Conservation (phyloP, 164 flowering plant species). For the Piper longum region DNA sequence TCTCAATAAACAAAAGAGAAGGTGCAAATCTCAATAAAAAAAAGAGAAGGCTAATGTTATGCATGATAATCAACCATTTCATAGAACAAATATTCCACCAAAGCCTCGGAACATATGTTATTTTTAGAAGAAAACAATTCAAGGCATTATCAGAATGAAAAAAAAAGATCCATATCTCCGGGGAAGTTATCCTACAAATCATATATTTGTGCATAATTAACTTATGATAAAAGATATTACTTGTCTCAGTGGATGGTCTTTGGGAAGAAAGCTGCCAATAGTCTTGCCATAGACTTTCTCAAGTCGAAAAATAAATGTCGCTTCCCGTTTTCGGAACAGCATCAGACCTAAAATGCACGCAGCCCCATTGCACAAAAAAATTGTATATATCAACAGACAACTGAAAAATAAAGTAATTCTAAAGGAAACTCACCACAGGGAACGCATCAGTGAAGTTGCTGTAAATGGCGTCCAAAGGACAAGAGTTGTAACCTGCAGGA, state of each 20-base stretch:
- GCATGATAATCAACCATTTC: too few species aligned
- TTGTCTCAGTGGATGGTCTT: constrained; percentile 75
- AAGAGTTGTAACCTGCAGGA: constrained; percentile 79
- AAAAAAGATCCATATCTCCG: too few species aligned
- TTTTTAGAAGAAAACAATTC: too few species aligned
- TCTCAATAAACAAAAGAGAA: too few species aligned
- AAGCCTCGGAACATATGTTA: too few species aligned
- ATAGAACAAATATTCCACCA: too few species aligned
- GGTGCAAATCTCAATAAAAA: too few species aligned
- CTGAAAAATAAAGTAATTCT: too few species aligned
- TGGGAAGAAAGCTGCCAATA: constrained; percentile 83
- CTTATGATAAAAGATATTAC: constrained; percentile 17
- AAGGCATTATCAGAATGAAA: too few species aligned
- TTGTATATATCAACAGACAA: neutral
- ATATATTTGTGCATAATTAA: too few species aligned
- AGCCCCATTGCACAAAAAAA: neutral
- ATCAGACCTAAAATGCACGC: constrained; percentile 52
- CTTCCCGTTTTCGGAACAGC: constrained; percentile 91
- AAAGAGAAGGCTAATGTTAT: too few species aligned
- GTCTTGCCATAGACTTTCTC: constrained; percentile 96
- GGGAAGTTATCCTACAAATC: too few species aligned
- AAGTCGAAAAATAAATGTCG: constrained; percentile 96
- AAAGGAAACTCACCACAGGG: constrained; percentile 47
- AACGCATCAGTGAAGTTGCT: constrained; percentile 82
- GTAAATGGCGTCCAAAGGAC: constrained; percentile 71